Base-by-base conservation (phyloP, 768 basidiomycete genomes). In the Leucogyrophana mollusca region DNA sequence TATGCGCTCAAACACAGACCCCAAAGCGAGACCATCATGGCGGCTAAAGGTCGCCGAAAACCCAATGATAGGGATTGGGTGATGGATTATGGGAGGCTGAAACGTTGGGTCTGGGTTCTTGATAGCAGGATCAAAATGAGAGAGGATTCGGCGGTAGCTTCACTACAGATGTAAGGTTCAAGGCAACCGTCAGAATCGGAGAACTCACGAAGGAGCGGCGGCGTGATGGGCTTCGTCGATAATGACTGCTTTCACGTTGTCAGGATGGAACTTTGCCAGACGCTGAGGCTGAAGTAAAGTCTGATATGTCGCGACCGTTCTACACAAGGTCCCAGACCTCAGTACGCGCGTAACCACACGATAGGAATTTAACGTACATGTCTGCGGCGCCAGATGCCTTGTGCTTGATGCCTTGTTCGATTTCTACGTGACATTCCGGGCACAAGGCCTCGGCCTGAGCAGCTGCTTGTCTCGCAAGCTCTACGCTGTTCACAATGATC, bases 211-310 rank as follows among this genome's bases (percentile, higher is more conserved):
- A 23, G 86, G 84, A 8, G 94, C 90, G 32, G 90, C 94, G 22
- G 94, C 89, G 65, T 98, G 95, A 61, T 97, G 95, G 1, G 94
- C 94, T 67, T 96, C 94, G 57, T 96, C 94, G 3, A 96, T 73
- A 36, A 95, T 82, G 48, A 96, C 73, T 13, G 85, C 87, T 56
- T 87, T 91, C 51, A 90, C 65, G 37, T 51, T 57, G 9, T 64
- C 57, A 3, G 87, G 85, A 57, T 84, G 73, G 60, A 94, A 95
- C 61, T 94, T 95, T 5, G 71, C 72, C 45, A 93, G 59, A 16
- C 90, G 76, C 8, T 77, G 67, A 4, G 73, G 63, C 46, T 78
- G 83, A 25, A 83, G 72, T 9, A 94, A 71, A 0, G 90, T 95
- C 64, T 96, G 92, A 58, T 90, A 92, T 4, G 92, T 94, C 3